phyloP scores from a whole-genome alignment of 257 asterid genomes.

The Salvia miltiorrhiza region DNA sequence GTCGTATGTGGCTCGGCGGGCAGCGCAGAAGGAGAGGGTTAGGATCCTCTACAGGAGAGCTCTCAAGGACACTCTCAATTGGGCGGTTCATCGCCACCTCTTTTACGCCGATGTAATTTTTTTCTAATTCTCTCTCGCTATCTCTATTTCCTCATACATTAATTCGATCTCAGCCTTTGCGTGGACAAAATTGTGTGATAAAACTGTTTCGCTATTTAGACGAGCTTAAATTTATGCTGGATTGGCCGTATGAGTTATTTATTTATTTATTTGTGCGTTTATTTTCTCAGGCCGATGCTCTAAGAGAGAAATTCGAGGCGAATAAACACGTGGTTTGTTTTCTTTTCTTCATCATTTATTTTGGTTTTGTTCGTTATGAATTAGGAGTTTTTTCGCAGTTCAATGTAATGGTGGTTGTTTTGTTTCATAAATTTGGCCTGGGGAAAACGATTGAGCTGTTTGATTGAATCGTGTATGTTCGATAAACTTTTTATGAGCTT shows the following conservation, averaged over 20 bases:
- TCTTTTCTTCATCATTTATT: neutral
- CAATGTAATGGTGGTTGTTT: neutral
- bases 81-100: conserved; percentile 99
- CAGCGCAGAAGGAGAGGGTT: conserved; percentile 94
- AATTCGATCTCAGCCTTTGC: conserved; percentile 27
- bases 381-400: neutral
- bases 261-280: neutral
- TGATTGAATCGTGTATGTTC: neutral
- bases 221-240: conserved; percentile 6
- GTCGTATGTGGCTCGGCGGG: conserved; percentile 85
- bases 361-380: neutral
- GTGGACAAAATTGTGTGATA: neutral
- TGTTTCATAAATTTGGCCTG: neutral
- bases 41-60: conserved; percentile 90
- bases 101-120: conserved; percentile 73
- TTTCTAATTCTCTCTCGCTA: conserved; percentile 11
- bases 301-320: conserved; percentile 80
- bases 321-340: conserved; percentile 64
- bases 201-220: neutral
- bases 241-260: neutral
- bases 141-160: conserved; percentile 33
- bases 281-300: conserved; percentile 68
- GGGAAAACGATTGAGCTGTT: neutral
- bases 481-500: neutral
- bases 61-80: conserved; percentile 93